These are phyloP conservation scores for Globisporangium apiculatum DNA, from an alignment of 352 stramenopile genomes.

Conservation along the genomic window DNA sequence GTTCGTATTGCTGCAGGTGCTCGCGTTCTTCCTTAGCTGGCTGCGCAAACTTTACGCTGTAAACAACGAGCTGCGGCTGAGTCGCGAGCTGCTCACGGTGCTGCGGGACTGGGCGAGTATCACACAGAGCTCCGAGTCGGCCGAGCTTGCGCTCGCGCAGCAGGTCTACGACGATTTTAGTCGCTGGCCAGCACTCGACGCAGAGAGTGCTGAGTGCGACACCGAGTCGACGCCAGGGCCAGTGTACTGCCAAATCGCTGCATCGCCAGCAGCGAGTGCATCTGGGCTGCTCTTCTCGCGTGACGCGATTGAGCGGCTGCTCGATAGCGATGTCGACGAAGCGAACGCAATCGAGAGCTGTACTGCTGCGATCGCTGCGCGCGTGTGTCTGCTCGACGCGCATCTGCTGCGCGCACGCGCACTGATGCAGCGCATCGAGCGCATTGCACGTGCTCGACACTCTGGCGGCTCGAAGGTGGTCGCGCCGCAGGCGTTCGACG, in stretches of 20 bases:
- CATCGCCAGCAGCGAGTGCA: not conserved
- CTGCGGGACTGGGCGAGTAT: constrained; percentile 18
- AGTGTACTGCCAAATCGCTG: no score
- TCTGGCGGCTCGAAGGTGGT: no score
- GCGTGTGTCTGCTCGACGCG: constrained; percentile 13
- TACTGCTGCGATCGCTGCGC: constrained; percentile 16
- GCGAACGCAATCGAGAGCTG: constrained; percentile 11
- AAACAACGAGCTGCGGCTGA: constrained; percentile 28
- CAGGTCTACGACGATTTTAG: constrained; percentile 35
- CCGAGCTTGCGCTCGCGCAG: constrained; percentile 19
- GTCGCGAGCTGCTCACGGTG: constrained; percentile 20
- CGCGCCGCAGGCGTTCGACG: no score
- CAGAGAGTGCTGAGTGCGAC: not conserved
- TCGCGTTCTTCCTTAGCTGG: constrained; percentile 43
- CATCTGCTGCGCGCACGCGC: constrained; percentile 11
- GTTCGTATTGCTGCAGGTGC: constrained; percentile 27
- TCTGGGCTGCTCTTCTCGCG: constrained; percentile 7
- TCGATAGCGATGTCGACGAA: constrained; percentile 3
- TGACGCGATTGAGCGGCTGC: constrained; percentile 3
- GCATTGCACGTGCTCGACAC: not conserved
- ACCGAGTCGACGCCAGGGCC: not conserved
- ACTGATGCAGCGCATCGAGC: constrained; percentile 5
- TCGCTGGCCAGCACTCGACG: constrained; percentile 29
- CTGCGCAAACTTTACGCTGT: constrained; percentile 33
- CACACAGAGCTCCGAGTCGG: constrained; percentile 13